Evolutionary conservation across 768 basidiomycete genomes (phyloP), one percentile per base, ranked within the genome.

Genomic region (Suillus alpinus): DNA sequence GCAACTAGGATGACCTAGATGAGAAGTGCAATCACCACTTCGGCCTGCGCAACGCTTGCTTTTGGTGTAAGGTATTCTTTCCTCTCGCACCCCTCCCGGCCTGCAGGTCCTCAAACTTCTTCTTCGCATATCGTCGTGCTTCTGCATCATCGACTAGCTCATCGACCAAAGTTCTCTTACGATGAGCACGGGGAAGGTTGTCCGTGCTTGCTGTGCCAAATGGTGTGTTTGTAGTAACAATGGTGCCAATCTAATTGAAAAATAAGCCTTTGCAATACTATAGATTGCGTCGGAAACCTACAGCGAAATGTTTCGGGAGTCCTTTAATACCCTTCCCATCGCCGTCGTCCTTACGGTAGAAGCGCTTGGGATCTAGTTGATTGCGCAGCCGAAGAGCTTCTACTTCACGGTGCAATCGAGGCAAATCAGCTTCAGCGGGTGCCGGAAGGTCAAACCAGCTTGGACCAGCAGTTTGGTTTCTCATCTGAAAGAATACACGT

Each of bases 361-460:
- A 95, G 23, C 92, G 83, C 71, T 96, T 97, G 18, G 94, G 94
- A 68, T 97, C 95, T 20, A 97, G 82, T 60, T 93, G 89, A 69
- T 94, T 94, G 55, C 89, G 85, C 51, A 97, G 77, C 34, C 93
- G 88, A 59, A 95, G 78, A 0, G 95, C 89, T 70, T 95, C 91
- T 12, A 94, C 88, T 76, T 97, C 94, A 56, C 90, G 88, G 67
- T 94, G 76, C 43, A 95, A 74, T 40, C 86, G 82, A 39, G 92
- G 91, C 16, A 92, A 78, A 62, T 94, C 92, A 13, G 89, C 85
- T 66, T 91, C 89, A 14, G 84, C 73, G 23, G 94, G 93, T 18
- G 90, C 88, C 20, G 94, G 92, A 58, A 95, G 81, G 72, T 95
- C 91, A 71, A 93, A 95, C 93, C 94, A 96, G 59, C 83, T 82